phyloP scores from a whole-genome alignment of 2,329 filamentous ascomycete species.

The Nigrospora osmanthi region DNA sequence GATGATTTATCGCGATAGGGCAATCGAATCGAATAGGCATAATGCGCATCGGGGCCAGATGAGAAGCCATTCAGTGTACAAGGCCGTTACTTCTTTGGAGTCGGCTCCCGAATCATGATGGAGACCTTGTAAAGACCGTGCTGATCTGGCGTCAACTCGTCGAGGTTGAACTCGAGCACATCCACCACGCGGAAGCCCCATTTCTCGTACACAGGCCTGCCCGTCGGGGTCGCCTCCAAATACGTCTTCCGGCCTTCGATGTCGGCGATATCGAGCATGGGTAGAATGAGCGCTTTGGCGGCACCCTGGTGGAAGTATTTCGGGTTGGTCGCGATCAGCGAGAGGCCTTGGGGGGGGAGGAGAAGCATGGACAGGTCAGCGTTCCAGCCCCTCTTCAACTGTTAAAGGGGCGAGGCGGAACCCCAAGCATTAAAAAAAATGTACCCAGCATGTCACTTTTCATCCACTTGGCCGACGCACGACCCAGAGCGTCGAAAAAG shows the following conservation, averaged over 20 bases:
- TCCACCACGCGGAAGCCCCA: conserved; percentile 27
- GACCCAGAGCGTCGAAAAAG: conserved; percentile 20
- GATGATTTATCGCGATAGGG: no score
- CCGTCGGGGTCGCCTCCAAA: conserved; percentile 28
- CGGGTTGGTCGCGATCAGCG: conserved; percentile 25
- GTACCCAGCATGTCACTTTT: conserved; percentile 24
- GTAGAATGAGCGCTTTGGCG: conserved; percentile 22
- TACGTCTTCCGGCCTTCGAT: conserved; percentile 20
- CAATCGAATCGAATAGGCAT: no score
- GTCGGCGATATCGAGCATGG: conserved; percentile 27
- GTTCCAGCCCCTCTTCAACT: no score
- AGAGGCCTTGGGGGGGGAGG: conserved; percentile 17
- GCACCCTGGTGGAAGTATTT: conserved; percentile 26
- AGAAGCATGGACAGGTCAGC: not conserved
- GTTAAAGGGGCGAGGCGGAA: not conserved
- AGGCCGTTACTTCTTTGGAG: not conserved
- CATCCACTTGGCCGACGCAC: conserved; percentile 18
- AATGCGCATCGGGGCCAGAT: no score
- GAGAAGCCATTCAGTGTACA: conserved; percentile 8
- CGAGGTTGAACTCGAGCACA: conserved; percentile 15
- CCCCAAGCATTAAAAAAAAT: conserved; percentile 4
- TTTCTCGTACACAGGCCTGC: conserved; percentile 27
- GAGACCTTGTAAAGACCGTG: conserved; percentile 10
- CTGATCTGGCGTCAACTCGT: conserved; percentile 8
- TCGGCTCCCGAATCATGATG: conserved; percentile 21